phyloP scores from a whole-genome alignment of 495 filamentous ascomycete genomes.

The Ascobolus immersus region DNA sequence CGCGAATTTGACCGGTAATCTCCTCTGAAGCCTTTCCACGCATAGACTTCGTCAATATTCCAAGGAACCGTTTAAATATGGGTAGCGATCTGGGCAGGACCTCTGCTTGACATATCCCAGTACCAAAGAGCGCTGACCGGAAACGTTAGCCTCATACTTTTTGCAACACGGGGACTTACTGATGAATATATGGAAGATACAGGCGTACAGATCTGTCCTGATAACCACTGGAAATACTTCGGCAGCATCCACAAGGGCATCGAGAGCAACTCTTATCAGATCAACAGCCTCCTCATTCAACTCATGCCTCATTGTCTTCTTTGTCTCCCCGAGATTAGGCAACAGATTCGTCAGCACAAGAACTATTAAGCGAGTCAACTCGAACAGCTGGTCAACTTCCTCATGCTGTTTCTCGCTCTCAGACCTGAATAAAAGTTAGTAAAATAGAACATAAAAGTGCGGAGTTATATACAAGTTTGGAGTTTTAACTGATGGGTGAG shows the following conservation, averaged over 20 bases:
- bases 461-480: background rate
- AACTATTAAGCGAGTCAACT: constrained; percentile 84
- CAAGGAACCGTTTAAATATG: constrained; percentile 74
- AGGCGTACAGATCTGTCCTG: constrained; percentile 85
- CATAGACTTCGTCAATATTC: constrained; percentile 32
- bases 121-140: constrained; percentile 43
- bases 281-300: constrained; percentile 60
- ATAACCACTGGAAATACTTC: constrained; percentile 91
- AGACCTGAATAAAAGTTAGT: constrained; percentile 20
- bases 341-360: constrained; percentile 66
- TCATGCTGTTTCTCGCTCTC: constrained; percentile 59
- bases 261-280: constrained; percentile 53
- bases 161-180: constrained; percentile 17
- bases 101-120: constrained; percentile 56
- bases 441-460: background rate
- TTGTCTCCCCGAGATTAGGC: constrained; percentile 59
- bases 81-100: constrained; percentile 79
- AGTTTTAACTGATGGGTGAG: constrained; percentile 60
- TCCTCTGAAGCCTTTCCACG: constrained; percentile 14
- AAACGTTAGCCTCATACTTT: constrained; percentile 1
- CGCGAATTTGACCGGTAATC: constrained; percentile 13
- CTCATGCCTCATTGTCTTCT: constrained; percentile 34
- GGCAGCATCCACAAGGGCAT: constrained; percentile 75
- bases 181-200: constrained; percentile 86
- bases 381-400: constrained; percentile 94